These are phyloP conservation scores for Mycena kentingensis DNA, from an alignment of 768 basidiomycete species.

Conservation along the genomic window DNA sequence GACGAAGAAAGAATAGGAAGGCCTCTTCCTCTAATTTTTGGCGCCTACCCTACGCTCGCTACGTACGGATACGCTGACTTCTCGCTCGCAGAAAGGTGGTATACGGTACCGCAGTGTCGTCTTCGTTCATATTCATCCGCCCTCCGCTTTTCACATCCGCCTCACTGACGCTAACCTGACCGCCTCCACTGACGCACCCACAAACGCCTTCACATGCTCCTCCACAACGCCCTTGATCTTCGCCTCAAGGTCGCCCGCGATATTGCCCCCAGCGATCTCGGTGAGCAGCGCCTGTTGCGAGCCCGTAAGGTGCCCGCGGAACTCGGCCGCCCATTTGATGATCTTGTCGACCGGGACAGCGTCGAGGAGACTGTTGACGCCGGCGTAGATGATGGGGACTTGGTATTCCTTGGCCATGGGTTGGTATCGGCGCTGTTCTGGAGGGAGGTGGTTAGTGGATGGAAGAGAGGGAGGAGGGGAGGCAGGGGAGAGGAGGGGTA, in stretches of 20 bases:
- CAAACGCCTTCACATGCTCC: conserved; percentile 82
- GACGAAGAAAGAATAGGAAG: no score
- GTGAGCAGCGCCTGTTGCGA: conserved; percentile 75
- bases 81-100: no score
- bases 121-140: no score
- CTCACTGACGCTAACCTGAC: no score
- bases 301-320: conserved; percentile 83
- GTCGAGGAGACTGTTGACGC: conserved; percentile 99
- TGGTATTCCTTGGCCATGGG: conserved; percentile 93
- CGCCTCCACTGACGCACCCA: not conserved
- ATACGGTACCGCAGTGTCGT: no score
- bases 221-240: conserved; percentile 96
- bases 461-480: not conserved
- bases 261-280: conserved; percentile 80
- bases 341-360: conserved; percentile 94
- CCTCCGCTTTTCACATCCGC: no score
- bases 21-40: no score
- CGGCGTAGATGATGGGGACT: conserved; percentile 98
- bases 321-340: conserved; percentile 88
- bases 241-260: conserved; percentile 88
- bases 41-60: no score
- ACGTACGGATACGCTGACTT: no score
- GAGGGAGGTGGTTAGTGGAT: conserved; percentile 24
- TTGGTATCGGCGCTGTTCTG: conserved; percentile 98
- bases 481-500: not conserved